Conservation (phyloP, 2,329 filamentous ascomycete genomes). For the Alternaria angustiovoidea region DNA sequence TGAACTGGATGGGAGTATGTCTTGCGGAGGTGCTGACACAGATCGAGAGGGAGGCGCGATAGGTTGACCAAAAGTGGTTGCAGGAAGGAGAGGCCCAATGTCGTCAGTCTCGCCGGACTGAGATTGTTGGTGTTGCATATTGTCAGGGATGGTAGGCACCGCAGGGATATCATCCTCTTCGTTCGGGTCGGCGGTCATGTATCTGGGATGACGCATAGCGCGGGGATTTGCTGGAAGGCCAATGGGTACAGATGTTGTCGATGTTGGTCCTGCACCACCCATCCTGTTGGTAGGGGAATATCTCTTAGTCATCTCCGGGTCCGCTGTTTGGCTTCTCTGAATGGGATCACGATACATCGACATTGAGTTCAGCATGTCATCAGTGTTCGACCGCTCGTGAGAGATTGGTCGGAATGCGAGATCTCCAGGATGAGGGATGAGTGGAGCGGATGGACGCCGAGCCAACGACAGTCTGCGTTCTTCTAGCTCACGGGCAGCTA, state of each 20-base stretch:
- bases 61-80: constrained; percentile 57
- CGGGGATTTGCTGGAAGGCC: constrained; percentile 91
- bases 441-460: constrained; percentile 78
- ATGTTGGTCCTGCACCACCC: constrained; percentile 48
- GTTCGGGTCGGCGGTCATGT: constrained; percentile 66
- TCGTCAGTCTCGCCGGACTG: constrained; percentile 50
- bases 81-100: constrained; percentile 57
- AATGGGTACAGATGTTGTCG: constrained; percentile 65
- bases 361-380: constrained; percentile 52
- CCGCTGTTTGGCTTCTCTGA: constrained; percentile 71
- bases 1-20: constrained; percentile 36
- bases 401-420: constrained; percentile 46
- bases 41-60: constrained; percentile 49
- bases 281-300: constrained; percentile 47
- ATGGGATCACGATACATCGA: constrained; percentile 49
- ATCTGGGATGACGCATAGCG: constrained; percentile 83
- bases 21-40: constrained; percentile 59
- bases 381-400: constrained; percentile 48
- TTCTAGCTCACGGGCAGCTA: constrained; percentile 80
- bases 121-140: constrained; percentile 40
- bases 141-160: constrained; percentile 66
- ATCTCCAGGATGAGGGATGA: constrained; percentile 77
- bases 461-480: constrained; percentile 81
- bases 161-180: constrained; percentile 60
- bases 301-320: constrained; percentile 60